Evolutionary conservation across 2,329 filamentous ascomycete species (phyloP).

Genomic region (Bertia moriformis): DNA sequence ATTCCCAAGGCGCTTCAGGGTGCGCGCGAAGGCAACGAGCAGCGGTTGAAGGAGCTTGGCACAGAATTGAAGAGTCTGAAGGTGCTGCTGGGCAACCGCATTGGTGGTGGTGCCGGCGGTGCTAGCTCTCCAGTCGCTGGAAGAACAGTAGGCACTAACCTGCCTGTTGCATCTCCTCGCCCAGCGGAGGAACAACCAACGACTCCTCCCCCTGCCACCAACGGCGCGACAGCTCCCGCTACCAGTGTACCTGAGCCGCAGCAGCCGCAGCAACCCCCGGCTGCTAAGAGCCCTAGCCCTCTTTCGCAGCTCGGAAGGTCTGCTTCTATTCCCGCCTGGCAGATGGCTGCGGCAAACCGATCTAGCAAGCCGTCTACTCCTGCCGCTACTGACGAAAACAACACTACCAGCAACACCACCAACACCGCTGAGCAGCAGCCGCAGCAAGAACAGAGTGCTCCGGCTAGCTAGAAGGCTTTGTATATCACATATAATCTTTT

Average conservation of each 20-base stretch:
- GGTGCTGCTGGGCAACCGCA: constrained; percentile 59
- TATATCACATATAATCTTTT: background rate
- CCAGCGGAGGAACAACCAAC: background rate
- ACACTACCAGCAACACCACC: background rate
- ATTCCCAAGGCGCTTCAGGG: constrained; percentile 81
- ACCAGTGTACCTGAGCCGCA: no score
- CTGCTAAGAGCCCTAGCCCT: background rate
- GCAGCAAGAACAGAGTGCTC: constrained; percentile 1
- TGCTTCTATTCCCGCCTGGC: constrained; percentile 1
- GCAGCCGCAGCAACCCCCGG: background rate
- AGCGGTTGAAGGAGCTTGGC: constrained; percentile 69
- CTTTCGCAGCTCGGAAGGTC: background rate
- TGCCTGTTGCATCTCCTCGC: background rate
- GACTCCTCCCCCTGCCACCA: background rate
- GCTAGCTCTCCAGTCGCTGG: background rate
- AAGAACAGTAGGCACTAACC: background rate
- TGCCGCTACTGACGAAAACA: background rate
- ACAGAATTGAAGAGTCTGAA: constrained; percentile 84
- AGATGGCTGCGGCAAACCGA: constrained; percentile 1
- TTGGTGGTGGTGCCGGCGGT: constrained; percentile 21
- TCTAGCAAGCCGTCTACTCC: background rate
- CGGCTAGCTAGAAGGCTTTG: background rate
- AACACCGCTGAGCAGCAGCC: no score
- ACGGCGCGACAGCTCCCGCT: background rate
- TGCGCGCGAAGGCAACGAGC: constrained; percentile 73